Base-by-base conservation (phyloP, 345 rosid species). In the Arabidopsis thaliana region DNA sequence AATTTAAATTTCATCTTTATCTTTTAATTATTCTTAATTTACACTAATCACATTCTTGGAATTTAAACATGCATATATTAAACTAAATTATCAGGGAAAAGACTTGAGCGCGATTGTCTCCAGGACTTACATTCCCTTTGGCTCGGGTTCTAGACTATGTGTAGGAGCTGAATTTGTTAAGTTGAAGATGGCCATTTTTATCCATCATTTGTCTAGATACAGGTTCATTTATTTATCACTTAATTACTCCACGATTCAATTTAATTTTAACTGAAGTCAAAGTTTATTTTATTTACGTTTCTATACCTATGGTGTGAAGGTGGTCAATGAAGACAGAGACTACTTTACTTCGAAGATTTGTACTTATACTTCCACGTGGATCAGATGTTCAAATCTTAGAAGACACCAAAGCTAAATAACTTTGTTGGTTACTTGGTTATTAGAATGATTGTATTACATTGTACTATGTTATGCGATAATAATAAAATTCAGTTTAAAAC, bases 151-250 rank as follows among this genome's bases (percentile, higher is more conserved):
- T 11, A 76, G 79, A 62, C 33, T 69, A 51, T 76, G 75, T 67
- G 24, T 62, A 68, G 79, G 79, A 53, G 79, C 79, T 52, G 75
- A 61, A 20, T 69, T 76, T 2, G 79, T 75, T 7, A 69, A 76
- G 34, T 7, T 76, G 2, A 49, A 51, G 2, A 67, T 69, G 67
- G 36, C 75, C 23, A 40, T 28, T 42, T 76, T 68, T 69, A 68
- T 76, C 6, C 70, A 76, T 61, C 65, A 76, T 23, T 51, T 76
- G 48, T 67, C 8, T 62, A 16, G 69, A 76, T 68, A 76, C 79
- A 69, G 69, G 79, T 76, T 60, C 22, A 6, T 52, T 9, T n/a
- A n/a, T 5, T 8, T 30, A 49, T 23, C 12, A 56, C 71, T 13
- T 40, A 33, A 6, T 28, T 8, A 7, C 16, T 28, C 34, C 40